A percentile compares a stretch with the other conserved stretches of the same genome.
These are phyloP conservation scores for Cladosporium sp. DNA, from an alignment of 2,329 filamentous ascomycete genomes.

Conservation along the genomic window DNA sequence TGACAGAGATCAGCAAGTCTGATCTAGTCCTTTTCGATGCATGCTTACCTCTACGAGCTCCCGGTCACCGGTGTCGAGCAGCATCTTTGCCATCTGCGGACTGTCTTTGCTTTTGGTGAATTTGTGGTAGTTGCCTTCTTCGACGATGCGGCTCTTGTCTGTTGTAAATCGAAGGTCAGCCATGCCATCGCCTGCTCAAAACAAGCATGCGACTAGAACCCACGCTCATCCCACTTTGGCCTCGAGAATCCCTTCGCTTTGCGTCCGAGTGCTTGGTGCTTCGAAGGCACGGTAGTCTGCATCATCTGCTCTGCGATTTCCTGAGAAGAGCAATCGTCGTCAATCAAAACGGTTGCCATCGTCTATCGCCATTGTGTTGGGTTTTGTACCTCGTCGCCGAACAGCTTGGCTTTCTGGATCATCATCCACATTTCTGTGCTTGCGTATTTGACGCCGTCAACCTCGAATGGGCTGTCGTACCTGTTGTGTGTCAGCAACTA, in stretches of 20 bases:
- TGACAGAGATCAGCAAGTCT: neutral
- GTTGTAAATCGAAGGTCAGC: constrained; percentile 13
- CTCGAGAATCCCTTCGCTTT: constrained; percentile 51
- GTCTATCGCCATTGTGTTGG: neutral
- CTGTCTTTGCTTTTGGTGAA: constrained; percentile 48
- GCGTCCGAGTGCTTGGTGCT: constrained; percentile 54
- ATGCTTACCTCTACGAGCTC: constrained; percentile 59
- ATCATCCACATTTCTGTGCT: constrained; percentile 48
- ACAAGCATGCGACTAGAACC: neutral
- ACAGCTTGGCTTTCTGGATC: constrained; percentile 42
- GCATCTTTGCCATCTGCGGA: constrained; percentile 40
- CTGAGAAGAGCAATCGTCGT: constrained; percentile 15
- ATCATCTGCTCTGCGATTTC: constrained; percentile 49
- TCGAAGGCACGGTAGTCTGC: constrained; percentile 40
- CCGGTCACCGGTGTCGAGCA: constrained; percentile 57
- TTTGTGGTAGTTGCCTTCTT: constrained; percentile 56
- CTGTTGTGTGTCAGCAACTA: too few relatives aligned
- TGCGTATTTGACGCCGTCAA: constrained; percentile 34
- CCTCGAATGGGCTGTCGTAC: constrained; percentile 47
- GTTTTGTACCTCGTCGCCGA: constrained; percentile 36
- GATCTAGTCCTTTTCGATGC: neutral
- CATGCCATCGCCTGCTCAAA: neutral
- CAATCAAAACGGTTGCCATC: neutral
- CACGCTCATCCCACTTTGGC: constrained; percentile 46
- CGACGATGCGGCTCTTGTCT: constrained; percentile 54